These are phyloP conservation scores for Fusarium secorum DNA, from an alignment of 2,329 filamentous ascomycete species.

Conservation along the genomic window DNA sequence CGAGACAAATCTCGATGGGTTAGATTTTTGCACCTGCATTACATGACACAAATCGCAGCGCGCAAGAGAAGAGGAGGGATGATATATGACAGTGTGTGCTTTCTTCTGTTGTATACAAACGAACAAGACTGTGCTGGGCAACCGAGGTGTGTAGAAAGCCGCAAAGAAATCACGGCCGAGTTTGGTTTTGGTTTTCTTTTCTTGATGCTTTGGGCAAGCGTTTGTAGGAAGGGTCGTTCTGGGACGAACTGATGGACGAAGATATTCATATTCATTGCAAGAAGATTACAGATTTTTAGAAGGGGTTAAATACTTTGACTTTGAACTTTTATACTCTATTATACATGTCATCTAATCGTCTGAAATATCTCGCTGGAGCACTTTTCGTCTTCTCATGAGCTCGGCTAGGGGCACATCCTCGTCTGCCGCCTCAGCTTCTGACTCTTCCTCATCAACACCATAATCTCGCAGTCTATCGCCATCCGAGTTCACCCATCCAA, in stretches of 20 bases:
- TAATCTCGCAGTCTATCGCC: constrained; percentile 79
- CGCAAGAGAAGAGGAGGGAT: constrained; percentile 25
- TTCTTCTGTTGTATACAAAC: constrained; percentile 36
- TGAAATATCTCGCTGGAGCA: constrained; percentile 44
- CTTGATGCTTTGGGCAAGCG: constrained; percentile 35
- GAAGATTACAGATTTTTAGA: constrained; percentile 26
- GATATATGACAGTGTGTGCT: constrained; percentile 14
- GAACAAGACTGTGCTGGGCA: constrained; percentile 42
- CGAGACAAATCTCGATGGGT: constrained; percentile 14
- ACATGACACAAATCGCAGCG: constrained; percentile 15
- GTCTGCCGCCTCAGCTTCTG: constrained; percentile 45
- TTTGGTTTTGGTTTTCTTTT: constrained; percentile 39
- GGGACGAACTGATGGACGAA: constrained; percentile 4
- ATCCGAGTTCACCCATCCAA: constrained; percentile 76
- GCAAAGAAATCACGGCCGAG: constrained; percentile 30
- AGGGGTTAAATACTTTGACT: constrained; percentile 22
- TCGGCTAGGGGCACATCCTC: constrained; percentile 75
- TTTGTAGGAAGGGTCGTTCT: constrained; percentile 7
- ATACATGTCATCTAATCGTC: constrained; percentile 41
- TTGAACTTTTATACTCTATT: constrained; percentile 29
- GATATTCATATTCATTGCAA: constrained; percentile 23
- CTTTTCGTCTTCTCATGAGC: constrained; percentile 65
- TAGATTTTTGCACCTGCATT: constrained; percentile 14
- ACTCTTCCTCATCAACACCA: constrained; percentile 79
- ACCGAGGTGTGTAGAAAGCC: constrained; percentile 32